phyloP scores from a whole-genome alignment of 768 basidiomycete species.

The Cystobasidium onofrii region DNA sequence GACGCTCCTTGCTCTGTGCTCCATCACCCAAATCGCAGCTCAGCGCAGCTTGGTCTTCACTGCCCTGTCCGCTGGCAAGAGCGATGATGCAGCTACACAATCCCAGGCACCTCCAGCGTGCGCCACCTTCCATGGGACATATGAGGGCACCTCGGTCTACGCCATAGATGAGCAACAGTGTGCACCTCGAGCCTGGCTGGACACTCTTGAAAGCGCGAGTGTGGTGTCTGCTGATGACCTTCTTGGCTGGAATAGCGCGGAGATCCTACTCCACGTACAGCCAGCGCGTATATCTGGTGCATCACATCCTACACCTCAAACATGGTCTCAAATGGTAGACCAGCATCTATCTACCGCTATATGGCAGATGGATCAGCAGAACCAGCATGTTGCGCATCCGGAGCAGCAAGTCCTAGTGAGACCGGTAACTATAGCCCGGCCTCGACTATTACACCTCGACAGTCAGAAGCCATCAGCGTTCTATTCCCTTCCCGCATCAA shows the following conservation, averaged over 20 bases:
- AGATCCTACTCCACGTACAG: slow-evolving; percentile 2
- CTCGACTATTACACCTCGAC: background rate
- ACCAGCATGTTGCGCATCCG: background rate
- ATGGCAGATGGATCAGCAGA: background rate
- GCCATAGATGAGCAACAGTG: background rate
- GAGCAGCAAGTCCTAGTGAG: background rate
- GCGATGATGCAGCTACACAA: background rate
- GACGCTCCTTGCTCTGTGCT: background rate
- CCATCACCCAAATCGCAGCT: background rate
- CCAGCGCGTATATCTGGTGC: background rate
- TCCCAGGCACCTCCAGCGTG: background rate
- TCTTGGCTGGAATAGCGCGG: background rate
- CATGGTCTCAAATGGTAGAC: background rate
- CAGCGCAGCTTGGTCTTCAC: background rate
- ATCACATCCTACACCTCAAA: background rate
- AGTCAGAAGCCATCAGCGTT: slow-evolving; percentile 10
- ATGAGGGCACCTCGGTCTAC: slow-evolving; percentile 17
- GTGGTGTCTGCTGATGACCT: background rate
- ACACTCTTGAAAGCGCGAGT: background rate
- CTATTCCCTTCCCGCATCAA: background rate
- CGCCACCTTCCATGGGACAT: slow-evolving; percentile 11
- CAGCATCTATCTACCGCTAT: background rate
- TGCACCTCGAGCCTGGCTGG: background rate
- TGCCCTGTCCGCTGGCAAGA: background rate
- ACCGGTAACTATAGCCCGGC: background rate